phyloP scores from a whole-genome alignment of 2,329 filamentous ascomycete genomes.

The Cordyceps javanica region DNA sequence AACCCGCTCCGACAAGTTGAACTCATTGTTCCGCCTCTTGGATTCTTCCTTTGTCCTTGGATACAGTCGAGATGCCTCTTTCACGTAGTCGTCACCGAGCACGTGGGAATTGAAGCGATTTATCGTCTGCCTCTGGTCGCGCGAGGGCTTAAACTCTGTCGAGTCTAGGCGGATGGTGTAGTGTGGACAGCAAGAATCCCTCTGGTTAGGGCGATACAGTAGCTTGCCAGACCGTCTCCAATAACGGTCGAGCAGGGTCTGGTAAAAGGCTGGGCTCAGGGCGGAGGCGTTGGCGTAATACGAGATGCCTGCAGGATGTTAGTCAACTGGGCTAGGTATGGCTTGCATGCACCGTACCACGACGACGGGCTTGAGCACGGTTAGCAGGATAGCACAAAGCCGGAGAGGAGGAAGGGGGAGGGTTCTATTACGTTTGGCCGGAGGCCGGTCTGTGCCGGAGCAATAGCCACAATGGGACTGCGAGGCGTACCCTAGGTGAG shows the following conservation, averaged over 20 bases:
- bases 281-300: constrained; percentile 62
- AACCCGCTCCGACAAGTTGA: constrained; percentile 59
- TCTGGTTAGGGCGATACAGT: constrained; percentile 73
- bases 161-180: constrained; percentile 75
- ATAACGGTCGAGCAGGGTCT: constrained; percentile 64
- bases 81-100: constrained; percentile 60
- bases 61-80: constrained; percentile 56
- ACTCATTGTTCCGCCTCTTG: constrained; percentile 58
- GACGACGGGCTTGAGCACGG: neutral
- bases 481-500: constrained; percentile 41
- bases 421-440: constrained; percentile 40
- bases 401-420: no score
- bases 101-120: constrained; percentile 72
- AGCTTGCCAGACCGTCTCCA: constrained; percentile 70
- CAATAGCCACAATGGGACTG: constrained; percentile 50
- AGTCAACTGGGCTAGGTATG: neutral
- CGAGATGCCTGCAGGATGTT: constrained; percentile 51
- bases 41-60: constrained; percentile 62
- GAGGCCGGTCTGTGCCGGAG: constrained; percentile 39
- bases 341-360: neutral
- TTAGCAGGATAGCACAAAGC: neutral
- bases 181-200: constrained; percentile 82
- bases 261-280: constrained; percentile 62
- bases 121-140: constrained; percentile 67
- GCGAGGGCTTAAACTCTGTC: constrained; percentile 55